A percentile compares a stretch with the other conserved stretches of the same genome.
Evolutionary conservation across 805 yeast genomes (phyloP).

Genomic region (Wickerhamomyces queroliae): DNA sequence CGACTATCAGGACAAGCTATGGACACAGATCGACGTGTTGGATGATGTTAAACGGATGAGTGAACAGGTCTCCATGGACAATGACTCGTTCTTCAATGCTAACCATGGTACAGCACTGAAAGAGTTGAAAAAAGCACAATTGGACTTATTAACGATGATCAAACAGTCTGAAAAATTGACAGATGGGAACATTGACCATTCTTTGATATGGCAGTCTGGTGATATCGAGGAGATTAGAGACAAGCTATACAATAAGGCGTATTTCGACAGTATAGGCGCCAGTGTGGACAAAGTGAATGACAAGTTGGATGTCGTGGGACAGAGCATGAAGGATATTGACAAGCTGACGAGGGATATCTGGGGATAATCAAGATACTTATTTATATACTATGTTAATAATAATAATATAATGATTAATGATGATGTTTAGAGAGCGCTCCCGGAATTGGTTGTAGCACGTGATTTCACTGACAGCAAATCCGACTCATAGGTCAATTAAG

Average conservation of each 20-base stretch:
- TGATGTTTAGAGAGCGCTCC: no score
- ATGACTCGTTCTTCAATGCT: slow-evolving; percentile 25
- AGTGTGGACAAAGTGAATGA: slow-evolving; percentile 44
- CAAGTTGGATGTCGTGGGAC: slow-evolving; percentile 47
- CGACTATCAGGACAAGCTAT: slow-evolving; percentile 67
- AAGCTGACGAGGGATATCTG: slow-evolving; percentile 37
- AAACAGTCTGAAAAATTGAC: slow-evolving; percentile 17
- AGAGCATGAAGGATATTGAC: slow-evolving; percentile 42
- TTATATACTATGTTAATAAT: not conserved
- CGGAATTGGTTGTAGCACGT: no score
- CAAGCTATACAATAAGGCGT: slow-evolving; percentile 39
- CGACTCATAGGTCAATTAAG: no score
- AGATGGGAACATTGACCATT: slow-evolving; percentile 8
- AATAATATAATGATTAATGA: not conserved
- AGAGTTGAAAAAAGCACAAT: slow-evolving; percentile 53
- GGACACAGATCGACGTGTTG: slow-evolving; percentile 84
- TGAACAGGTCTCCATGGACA: slow-evolving; percentile 8
- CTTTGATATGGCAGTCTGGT: slow-evolving; percentile 14
- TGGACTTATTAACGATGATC: slow-evolving; percentile 31
- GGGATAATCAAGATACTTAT: not conserved
- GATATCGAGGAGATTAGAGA: slow-evolving; percentile 27
- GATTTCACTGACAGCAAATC: no score
- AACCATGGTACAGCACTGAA: slow-evolving; percentile 45
- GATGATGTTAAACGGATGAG: slow-evolving; percentile 60
- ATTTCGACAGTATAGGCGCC: slow-evolving; percentile 44